Conservation (phyloP, 2,329 filamentous ascomycete genomes). For the Thielaviopsis populi region DNA sequence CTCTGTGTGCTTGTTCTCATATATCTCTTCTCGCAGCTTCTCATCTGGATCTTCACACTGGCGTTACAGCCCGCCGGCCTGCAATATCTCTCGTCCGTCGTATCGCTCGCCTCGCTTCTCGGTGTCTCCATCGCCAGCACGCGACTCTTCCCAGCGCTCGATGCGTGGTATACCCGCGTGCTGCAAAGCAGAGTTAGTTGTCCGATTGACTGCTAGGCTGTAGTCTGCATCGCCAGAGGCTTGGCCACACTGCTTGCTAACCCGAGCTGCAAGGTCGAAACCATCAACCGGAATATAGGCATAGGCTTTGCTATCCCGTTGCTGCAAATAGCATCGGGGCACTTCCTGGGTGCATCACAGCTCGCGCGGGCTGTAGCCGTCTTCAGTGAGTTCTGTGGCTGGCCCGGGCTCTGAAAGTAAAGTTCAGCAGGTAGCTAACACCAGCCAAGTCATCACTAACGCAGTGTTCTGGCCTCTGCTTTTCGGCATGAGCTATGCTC, state of each 20-base stretch:
- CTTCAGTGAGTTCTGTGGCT: constrained; percentile 27
- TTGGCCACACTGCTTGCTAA: neutral
- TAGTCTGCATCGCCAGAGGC: too few relatives aligned
- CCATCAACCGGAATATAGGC: constrained; percentile 37
- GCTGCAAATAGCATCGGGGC: constrained; percentile 29
- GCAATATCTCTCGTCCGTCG: constrained; percentile 10
- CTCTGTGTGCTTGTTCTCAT: constrained; percentile 18
- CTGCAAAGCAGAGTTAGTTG: neutral
- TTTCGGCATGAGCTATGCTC: constrained; percentile 20
- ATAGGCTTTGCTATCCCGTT: constrained; percentile 37
- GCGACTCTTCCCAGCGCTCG: constrained; percentile 17
- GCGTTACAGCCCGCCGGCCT: constrained; percentile 23
- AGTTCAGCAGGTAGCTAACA: neutral
- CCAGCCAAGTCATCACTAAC: constrained; percentile 24
- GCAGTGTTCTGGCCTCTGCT: constrained; percentile 24
- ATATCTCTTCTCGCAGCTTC: constrained; percentile 30
- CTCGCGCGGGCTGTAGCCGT: constrained; percentile 31
- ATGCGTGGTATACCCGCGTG: constrained; percentile 22
- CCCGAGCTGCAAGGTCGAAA: constrained; percentile 30
- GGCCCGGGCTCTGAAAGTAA: neutral
- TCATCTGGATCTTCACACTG: constrained; percentile 31
- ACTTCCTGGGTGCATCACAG: constrained; percentile 23
- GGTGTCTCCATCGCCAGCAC: neutral
- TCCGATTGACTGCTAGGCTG: too few relatives aligned
- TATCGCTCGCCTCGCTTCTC: neutral